phyloP scores from a whole-genome alignment of 2,329 filamentous ascomycete genomes.

The Penicillium sp. region DNA sequence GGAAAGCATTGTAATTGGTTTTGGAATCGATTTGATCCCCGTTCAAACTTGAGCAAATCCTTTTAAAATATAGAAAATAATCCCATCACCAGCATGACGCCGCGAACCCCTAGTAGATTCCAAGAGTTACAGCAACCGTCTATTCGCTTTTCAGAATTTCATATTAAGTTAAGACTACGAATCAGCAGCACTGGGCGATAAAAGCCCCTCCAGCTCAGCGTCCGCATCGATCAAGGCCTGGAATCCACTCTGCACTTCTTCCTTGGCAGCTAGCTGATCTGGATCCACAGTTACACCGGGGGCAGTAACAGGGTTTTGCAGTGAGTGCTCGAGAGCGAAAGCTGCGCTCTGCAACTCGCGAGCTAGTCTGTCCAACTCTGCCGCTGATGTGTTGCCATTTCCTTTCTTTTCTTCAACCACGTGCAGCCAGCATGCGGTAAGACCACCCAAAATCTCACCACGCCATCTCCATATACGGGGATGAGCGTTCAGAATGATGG shows the following conservation, averaged over 20 bases:
- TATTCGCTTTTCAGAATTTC: too few species aligned
- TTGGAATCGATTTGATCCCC: too few species aligned
- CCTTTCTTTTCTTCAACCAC: slow-evolving; percentile 44
- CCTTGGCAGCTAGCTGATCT: slow-evolving; percentile 28
- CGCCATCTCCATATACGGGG: slow-evolving; percentile 68
- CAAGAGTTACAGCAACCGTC: too few species aligned
- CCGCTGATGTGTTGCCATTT: slow-evolving; percentile 2
- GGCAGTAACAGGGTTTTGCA: slow-evolving; percentile 31
- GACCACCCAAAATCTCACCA: slow-evolving; percentile 65
- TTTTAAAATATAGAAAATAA: too few species aligned
- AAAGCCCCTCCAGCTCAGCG: slow-evolving; percentile 34
- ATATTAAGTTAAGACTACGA: slow-evolving; percentile 16
- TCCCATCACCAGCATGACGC: too few species aligned
- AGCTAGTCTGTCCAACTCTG: slow-evolving; percentile 28
- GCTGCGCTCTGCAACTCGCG: slow-evolving; percentile 33
- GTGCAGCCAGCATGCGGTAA: slow-evolving; percentile 68
- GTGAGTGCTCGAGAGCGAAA: slow-evolving; percentile 34
- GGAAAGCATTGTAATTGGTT: slow-evolving; percentile 1
- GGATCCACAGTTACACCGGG: slow-evolving; percentile 18
- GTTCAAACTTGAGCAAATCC: too few species aligned
- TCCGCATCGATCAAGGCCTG: slow-evolving; percentile 42
- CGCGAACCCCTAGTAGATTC: too few species aligned
- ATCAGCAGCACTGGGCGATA: slow-evolving; percentile 27
- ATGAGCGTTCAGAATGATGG: slow-evolving; percentile 68
- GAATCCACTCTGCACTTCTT: slow-evolving; percentile 40